Evolutionary conservation across 192 early-diverging fungal genomes (phyloP), one percentile per base, ranked within the genome.

Genomic region (Chytriomyces sp.): DNA sequence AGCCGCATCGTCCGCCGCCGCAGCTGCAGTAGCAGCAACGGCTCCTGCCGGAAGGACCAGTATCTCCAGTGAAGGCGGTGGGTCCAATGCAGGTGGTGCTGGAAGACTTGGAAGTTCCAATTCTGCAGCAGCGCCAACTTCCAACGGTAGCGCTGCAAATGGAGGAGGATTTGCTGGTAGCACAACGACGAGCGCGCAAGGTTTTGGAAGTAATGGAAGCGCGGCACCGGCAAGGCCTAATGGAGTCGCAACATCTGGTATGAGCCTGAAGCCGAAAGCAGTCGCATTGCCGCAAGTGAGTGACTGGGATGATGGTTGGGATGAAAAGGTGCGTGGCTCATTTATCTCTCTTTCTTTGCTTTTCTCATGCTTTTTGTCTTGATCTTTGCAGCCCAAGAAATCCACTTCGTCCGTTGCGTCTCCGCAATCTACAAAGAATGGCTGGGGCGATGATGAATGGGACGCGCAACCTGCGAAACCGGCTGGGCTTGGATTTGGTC

Each of bases 391-490:
- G 45, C 66, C 66, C 35, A 67, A 67, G 44, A n/a, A n/a, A 45
- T 28, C 66, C 0, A 46, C 66, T 47, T 20, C 44, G 11, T 9
- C 18, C 9, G 50, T 59, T 53, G 50, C 24, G 9, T 53, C 23
- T 6, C 43, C 44, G 63, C 69, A 70, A 18, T 48, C 50, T 26
- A 28, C 10, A 13, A 53, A 69, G 18, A 23, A 35, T 48, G 78
- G 78, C 7, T 80, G 78, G 78, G 78, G 67, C 50, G 71, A 35
- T 35, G 35, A 80, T 50, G 75, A 47, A 20, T 69, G 77, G 67
- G 76, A 77, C 59, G 71, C 69, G 3, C 65, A 67, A 46, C 65
- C 62, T 63, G 16, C 45, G 0, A 26, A 10, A 23, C 49, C 71
- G 11, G 35, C 53, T 9, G 44, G 26, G n/a, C 18, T 46, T 16